Conservation (phyloP, 2,329 filamentous ascomycete species). For the Ascochyta clinopodiicola region DNA sequence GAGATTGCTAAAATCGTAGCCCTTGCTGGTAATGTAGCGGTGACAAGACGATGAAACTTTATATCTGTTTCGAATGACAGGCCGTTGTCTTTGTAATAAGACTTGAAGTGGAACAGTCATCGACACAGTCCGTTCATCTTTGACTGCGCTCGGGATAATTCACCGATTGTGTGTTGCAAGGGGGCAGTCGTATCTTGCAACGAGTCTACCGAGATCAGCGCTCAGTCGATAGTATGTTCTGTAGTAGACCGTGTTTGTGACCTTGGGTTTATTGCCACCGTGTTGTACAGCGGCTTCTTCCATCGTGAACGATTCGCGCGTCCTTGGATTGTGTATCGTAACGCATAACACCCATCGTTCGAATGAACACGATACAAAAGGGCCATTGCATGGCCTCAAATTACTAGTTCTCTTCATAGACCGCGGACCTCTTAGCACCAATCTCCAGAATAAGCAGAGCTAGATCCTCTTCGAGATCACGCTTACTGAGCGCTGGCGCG, state of each 20-base stretch:
- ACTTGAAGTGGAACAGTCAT: background rate
- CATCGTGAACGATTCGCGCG: conserved; percentile 60
- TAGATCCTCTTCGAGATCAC: conserved; percentile 53
- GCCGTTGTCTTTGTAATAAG: conserved; percentile 54
- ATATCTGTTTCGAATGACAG: conserved; percentile 51
- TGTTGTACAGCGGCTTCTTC: conserved; percentile 64
- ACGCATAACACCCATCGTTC: conserved; percentile 58
- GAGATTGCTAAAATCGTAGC: conserved; percentile 33
- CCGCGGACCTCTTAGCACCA: conserved; percentile 51
- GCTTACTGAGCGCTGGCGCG: conserved; percentile 32
- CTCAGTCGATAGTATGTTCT: conserved; percentile 59
- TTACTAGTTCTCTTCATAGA: conserved; percentile 53
- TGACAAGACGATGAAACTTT: conserved; percentile 47
- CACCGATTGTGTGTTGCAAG: background rate
- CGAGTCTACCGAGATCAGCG: conserved; percentile 50
- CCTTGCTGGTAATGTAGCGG: conserved; percentile 25
- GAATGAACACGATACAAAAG: conserved; percentile 60
- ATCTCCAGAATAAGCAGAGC: conserved; percentile 49
- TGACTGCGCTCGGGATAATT: no score
- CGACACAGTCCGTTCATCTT: background rate
- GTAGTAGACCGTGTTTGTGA: conserved; percentile 55
- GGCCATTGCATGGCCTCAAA: conserved; percentile 59
- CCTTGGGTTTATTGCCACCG: conserved; percentile 53
- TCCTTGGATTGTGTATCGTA: conserved; percentile 63
- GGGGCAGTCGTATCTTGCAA: conserved; percentile 61